These are phyloP conservation scores for Starmerella potacharoeniae DNA, from an alignment of 805 yeast genomes.

Conservation along the genomic window DNA sequence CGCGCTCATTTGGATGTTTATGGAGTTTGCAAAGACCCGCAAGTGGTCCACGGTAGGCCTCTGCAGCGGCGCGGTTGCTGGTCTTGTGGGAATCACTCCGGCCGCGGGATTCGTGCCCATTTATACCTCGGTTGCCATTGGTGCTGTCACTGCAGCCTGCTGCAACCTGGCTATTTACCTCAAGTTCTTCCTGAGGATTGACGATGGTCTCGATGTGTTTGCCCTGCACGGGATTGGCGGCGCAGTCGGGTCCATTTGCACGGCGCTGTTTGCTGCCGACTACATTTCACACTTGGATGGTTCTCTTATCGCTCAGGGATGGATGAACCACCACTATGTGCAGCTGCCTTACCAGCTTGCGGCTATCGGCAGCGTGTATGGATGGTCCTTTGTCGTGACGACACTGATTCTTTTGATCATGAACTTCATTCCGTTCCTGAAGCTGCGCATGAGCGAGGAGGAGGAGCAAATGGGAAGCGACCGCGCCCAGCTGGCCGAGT, in stretches of 20 bases:
- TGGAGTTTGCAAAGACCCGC: slow-evolving; percentile 77
- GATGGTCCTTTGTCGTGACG: slow-evolving; percentile 74
- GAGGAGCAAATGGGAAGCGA: slow-evolving; percentile 89
- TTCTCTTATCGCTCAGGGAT: slow-evolving; percentile 66
- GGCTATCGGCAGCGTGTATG: slow-evolving; percentile 57
- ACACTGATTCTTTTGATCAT: slow-evolving; percentile 53
- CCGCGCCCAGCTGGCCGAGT: slow-evolving; percentile 81
- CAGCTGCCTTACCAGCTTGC: slow-evolving; percentile 94
- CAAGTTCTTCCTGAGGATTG: slow-evolving; percentile 61
- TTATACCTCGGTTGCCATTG: slow-evolving; percentile 77
- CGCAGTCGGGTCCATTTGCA: slow-evolving; percentile 44
- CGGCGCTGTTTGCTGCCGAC: slow-evolving; percentile 91
- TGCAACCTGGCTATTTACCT: slow-evolving; percentile 82
- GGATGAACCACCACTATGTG: slow-evolving; percentile 81
- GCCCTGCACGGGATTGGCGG: slow-evolving; percentile 40
- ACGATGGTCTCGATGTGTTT: slow-evolving; percentile 91
- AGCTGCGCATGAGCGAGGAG: slow-evolving; percentile 75
- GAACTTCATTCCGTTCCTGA: slow-evolving; percentile 75
- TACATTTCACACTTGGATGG: slow-evolving; percentile 81
- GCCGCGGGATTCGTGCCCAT: slow-evolving; percentile 95
- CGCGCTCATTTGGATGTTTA: slow-evolving; percentile 87
- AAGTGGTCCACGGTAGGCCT: slow-evolving; percentile 92
- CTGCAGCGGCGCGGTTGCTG: slow-evolving; percentile 87
- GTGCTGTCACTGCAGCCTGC: slow-evolving; percentile 61
- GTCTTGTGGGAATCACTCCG: slow-evolving; percentile 91